Conservation (phyloP, 179 eudicot species). For the Silene vulgaris region DNA sequence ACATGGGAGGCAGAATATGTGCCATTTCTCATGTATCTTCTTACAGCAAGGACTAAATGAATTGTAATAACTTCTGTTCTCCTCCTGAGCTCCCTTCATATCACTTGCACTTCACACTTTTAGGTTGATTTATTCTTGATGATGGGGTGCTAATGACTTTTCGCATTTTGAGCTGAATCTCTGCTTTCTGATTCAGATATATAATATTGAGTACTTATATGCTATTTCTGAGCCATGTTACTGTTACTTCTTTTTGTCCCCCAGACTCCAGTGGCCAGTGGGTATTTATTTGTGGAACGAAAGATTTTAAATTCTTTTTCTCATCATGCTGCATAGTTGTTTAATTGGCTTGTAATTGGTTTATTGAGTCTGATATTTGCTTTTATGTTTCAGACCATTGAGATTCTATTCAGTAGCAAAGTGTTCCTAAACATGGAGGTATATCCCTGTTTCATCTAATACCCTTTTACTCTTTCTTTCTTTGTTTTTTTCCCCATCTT, state of each 20-base stretch:
- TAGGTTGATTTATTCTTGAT: no score
- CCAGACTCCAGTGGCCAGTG: neutral
- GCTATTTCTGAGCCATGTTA: neutral
- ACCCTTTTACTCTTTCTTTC: neutral
- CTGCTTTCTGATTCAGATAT: no score
- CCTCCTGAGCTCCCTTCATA: no score
- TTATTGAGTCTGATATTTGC: conserved; percentile 15
- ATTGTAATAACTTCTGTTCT: no score
- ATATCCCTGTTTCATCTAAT: conserved; percentile 26
- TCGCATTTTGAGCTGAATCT: no score
- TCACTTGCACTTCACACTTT: no score
- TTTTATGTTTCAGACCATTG: conserved; percentile 75
- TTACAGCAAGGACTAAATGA: neutral
- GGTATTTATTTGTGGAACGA: neutral
- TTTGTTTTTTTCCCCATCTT: neutral
- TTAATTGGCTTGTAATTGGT: conserved; percentile 2
- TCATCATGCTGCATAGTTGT: conserved; percentile 4
- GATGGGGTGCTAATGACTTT: no score
- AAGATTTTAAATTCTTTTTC: neutral
- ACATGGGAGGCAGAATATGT: conserved; percentile 2
- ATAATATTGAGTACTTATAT: no score
- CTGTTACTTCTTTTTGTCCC: neutral
- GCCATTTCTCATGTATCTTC: neutral
- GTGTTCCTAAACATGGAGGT: conserved; percentile 88
- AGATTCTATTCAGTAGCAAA: conserved; percentile 80